Base-by-base conservation (phyloP, 495 filamentous ascomycete species). In the Talaromyces nanjingensis region DNA sequence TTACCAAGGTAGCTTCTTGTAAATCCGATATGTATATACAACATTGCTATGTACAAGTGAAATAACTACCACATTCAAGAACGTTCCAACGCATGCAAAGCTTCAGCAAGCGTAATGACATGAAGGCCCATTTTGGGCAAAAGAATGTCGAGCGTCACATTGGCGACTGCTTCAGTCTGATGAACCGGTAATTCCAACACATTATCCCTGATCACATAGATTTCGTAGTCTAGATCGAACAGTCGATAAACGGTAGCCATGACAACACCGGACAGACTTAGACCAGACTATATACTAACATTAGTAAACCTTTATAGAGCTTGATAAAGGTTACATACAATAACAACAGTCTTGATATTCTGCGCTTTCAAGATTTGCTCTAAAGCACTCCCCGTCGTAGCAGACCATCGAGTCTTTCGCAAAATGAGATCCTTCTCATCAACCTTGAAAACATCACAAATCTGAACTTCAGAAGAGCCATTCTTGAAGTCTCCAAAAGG, bases 131-230 rank as follows among this genome's bases (percentile, higher is more conserved):
- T 76, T 25, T 73, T 74, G 2, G 70, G 70, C 31, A 78, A n/a
- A 52, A 76, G 64, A 24, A 27, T 66, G 3, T 67, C 69, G 6
- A 75, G 64, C 63, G 75, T 56, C 3, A 73, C 65, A 2, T 64
- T 65, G 0, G 71, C 68, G 20, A 71, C 65, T 9, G 59, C 59
- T n/a, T 16, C 34, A 47, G 45, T 65, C 22, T 74, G 68, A n/a
- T 72, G 69, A n/a, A 69, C 60, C 1, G 77, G 74, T 6, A 77
- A 57, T 22, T 80, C 79, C 33, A 81, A 34, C 7, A 78, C 77
- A 59, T 77, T 80, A 53, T 76, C 73, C 58, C 67, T 63, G 47
- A 82, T 77, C 24, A 81, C 73, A 64, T 72, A 79, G 37, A 81
- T 70, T 27, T 77, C 68, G 61, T 71, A 78, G 59, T 80, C 76